Evolutionary conservation across 2,329 filamentous ascomycete genomes (phyloP).

Genomic region (Beauveria caledonica): DNA sequence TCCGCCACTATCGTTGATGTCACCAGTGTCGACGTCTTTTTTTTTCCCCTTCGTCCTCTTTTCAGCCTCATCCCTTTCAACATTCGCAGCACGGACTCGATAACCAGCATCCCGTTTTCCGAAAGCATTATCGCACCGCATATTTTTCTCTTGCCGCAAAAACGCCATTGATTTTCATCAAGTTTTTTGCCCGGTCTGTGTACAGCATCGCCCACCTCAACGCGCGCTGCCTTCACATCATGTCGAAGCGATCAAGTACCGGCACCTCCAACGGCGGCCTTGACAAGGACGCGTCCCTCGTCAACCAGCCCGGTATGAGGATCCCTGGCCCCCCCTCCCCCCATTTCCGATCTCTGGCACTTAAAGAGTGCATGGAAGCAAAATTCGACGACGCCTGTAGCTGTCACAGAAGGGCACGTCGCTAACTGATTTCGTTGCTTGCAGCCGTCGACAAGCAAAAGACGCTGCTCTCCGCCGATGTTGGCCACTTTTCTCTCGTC

Average conservation of each 20-base stretch:
- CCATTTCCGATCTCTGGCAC: not conserved
- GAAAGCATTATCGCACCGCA: not conserved
- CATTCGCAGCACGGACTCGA: not conserved
- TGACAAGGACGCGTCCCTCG: conserved; percentile 22
- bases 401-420: not conserved
- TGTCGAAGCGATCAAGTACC: conserved; percentile 52
- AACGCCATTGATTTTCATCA: too few relatives aligned
- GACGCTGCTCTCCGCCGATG: conserved; percentile 58
- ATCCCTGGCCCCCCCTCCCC: too few relatives aligned
- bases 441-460: conserved; percentile 68
- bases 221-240: conserved; percentile 25
- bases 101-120: not conserved
- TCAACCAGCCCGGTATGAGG: conserved; percentile 26
- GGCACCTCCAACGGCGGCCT: conserved; percentile 23
- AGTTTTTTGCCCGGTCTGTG: too few relatives aligned
- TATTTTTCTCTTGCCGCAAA: too few relatives aligned
- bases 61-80: not conserved
- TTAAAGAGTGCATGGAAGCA: too few relatives aligned
- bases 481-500: conserved; percentile 64
- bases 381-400: not conserved
- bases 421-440: conserved; percentile 3
- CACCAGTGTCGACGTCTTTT: not conserved
- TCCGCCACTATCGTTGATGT: conserved; percentile 1
- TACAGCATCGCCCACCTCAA: not conserved
- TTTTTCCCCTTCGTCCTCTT: not conserved